Evolutionary conservation across 139 green algal species (phyloP), one percentile per base, ranked within the genome.

Genomic region (Chlorella ohadii): DNA sequence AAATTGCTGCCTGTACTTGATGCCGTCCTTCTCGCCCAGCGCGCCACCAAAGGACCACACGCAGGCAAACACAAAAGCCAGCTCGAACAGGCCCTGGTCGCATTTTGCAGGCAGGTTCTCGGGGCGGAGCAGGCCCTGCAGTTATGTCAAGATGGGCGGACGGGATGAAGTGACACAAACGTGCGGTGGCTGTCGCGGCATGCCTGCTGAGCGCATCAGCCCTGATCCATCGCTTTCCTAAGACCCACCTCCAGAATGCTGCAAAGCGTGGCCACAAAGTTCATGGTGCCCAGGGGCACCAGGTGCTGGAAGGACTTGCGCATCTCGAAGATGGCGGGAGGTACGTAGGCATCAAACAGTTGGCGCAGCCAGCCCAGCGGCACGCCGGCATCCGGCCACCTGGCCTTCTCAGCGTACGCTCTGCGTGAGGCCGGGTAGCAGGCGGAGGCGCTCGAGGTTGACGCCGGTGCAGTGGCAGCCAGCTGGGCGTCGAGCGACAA

Each of bases 21-120:
- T 94, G 87, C 95, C 95, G 80, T 98, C 95, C 87, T 97, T 97
- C 82, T 95, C 91, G 76, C 93, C 94, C 79, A 85, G 70, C 25
- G 67, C 81, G 73, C 94, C 93, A 55, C 95, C 95, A 89, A 98
- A 96, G 22, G 94, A 93, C 95, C 95, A 98, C 20, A 98, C 78
- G 79, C 91, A 96, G 16, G 93, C 91, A 88, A 96, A 98, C 36
- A 98, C 94, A 89, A 98, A 98, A 82, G 95, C 87, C 86, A 94
- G 86, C 90, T 98, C 95, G 66, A 97, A 97, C 77, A 95, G 75
- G 7, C 77, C 80, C 82, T 95, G 93, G 39, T 96, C 94, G 78
- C 73, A 97, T 84, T 92, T 96, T 94, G 89, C 95, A 93, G 90
- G 96, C 92, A 6, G 91, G 91, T 27, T 91, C 88, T 33, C 92